A percentile compares a stretch with the other conserved stretches of the same genome.
Evolutionary conservation across 805 yeast species (phyloP).

Genomic region (Lipomyces oligophaga): DNA sequence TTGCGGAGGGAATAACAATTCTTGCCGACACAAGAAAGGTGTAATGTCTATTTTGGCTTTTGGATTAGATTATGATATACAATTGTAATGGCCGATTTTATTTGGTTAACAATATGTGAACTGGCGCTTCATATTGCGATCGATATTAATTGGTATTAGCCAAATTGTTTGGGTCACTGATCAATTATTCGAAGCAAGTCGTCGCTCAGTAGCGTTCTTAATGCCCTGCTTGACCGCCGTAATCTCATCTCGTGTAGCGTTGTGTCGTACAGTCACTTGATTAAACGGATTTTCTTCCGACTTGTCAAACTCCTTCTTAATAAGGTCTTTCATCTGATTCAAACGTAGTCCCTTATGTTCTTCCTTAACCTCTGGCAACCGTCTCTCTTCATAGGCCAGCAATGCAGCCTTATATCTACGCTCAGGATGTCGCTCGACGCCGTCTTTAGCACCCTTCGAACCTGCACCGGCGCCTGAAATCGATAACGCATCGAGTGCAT

Average conservation of each 20-base stretch:
- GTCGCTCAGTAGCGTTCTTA: constrained; percentile 47
- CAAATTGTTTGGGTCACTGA: too few species aligned
- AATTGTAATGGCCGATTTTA: too few species aligned
- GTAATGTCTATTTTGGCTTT: too few species aligned
- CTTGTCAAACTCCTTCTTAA: constrained; percentile 77
- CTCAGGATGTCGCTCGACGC: constrained; percentile 83
- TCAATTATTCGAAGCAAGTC: constrained; percentile 29
- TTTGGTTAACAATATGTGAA: too few species aligned
- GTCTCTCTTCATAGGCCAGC: constrained; percentile 63
- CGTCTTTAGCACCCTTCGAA: constrained; percentile 31
- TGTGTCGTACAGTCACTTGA: constrained; percentile 61
- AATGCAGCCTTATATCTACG: constrained; percentile 80
- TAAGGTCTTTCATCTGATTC: constrained; percentile 70
- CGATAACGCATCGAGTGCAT: constrained; percentile 72
- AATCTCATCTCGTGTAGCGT: constrained; percentile 57
- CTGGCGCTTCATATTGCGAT: too few species aligned
- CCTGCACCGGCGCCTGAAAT: constrained; percentile 47
- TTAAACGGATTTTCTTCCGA: constrained; percentile 80
- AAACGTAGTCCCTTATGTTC: constrained; percentile 78
- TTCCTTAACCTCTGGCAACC: constrained; percentile 67
- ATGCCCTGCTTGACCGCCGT: constrained; percentile 47
- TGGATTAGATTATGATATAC: too few species aligned
- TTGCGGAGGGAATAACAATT: constrained; percentile 14
- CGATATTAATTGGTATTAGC: too few species aligned
- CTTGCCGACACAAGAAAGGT: too few species aligned